A percentile compares a stretch with the other conserved stretches of the same genome.
These are phyloP conservation scores for Jackrogersella multiformis DNA, from an alignment of 495 filamentous ascomycete species.

Conservation along the genomic window DNA sequence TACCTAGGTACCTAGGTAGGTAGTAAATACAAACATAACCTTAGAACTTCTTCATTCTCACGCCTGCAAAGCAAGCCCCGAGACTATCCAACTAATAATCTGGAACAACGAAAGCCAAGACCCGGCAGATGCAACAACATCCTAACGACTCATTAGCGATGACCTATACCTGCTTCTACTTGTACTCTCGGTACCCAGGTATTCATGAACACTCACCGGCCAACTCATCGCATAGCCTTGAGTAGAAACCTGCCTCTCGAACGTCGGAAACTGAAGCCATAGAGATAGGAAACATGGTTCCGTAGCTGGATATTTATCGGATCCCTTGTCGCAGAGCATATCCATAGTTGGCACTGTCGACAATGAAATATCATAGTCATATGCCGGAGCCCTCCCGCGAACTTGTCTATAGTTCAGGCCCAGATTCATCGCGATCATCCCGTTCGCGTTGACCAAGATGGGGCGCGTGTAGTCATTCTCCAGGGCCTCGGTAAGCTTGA, in stretches of 20 bases:
- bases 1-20: not conserved
- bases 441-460: conserved; percentile 1
- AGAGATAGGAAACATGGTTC: not conserved
- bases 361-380: conserved; percentile 1
- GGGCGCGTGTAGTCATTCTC: conserved; percentile 5
- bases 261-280: conserved; percentile 3
- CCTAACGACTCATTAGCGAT: conserved; percentile 1
- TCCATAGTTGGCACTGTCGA: not conserved
- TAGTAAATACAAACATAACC: not conserved
- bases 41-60: too few relatives aligned
- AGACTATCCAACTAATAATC: conserved; percentile 7
- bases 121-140: conserved; percentile 7
- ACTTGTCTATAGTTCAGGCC: conserved; percentile 1
- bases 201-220: not conserved
- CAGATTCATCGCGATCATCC: not conserved
- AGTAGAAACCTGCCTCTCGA: conserved; percentile 4
- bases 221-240: not conserved
- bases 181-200: not conserved
- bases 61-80: not conserved
- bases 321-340: not conserved
- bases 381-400: conserved; percentile 1
- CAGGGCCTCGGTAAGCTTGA: not conserved
- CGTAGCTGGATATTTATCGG: not conserved
- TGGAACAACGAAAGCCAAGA: conserved; percentile 6
- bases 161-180: not conserved